These are phyloP conservation scores for Mortierella sp. DNA, from an alignment of 371 early-diverging fungal species.

Conservation along the genomic window DNA sequence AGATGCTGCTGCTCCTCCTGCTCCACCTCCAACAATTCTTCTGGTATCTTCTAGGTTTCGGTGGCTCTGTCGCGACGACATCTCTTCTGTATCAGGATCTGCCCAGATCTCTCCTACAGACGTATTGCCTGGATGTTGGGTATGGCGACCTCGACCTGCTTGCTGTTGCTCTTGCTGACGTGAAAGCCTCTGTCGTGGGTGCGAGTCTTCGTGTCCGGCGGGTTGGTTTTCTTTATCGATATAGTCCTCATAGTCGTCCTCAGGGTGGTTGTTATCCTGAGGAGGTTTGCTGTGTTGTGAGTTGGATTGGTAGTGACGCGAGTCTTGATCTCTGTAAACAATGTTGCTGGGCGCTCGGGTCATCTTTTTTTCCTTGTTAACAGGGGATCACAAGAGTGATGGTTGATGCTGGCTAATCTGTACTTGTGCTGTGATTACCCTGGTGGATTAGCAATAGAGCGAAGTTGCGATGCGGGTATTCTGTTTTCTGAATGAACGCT, in stretches of 20 bases:
- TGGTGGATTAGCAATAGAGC: no score
- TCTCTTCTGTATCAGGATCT: no score
- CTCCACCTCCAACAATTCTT: neutral
- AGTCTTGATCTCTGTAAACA: conserved; percentile 20
- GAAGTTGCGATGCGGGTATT: no score
- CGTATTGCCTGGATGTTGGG: conserved; percentile 7
- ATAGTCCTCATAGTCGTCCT: neutral
- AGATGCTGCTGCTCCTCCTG: neutral
- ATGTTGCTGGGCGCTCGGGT: neutral
- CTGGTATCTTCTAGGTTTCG: neutral
- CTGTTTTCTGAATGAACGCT: no score
- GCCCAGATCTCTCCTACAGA: conserved; percentile 2
- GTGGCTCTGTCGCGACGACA: no score
- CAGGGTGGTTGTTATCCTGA: conserved; percentile 1
- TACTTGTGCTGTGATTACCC: no score
- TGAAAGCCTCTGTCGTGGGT: conserved; percentile 5
- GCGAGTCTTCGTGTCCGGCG: neutral
- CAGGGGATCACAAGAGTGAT: neutral
- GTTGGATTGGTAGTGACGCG: no score
- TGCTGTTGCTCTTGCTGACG: conserved; percentile 24
- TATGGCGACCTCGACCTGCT: neutral
- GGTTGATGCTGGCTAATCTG: neutral
- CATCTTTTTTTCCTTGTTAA: neutral
- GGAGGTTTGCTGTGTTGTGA: no score
- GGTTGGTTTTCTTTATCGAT: conserved; percentile 14